Conservation (phyloP, 441 rosid species). For the Flueggea neowawraea region DNA sequence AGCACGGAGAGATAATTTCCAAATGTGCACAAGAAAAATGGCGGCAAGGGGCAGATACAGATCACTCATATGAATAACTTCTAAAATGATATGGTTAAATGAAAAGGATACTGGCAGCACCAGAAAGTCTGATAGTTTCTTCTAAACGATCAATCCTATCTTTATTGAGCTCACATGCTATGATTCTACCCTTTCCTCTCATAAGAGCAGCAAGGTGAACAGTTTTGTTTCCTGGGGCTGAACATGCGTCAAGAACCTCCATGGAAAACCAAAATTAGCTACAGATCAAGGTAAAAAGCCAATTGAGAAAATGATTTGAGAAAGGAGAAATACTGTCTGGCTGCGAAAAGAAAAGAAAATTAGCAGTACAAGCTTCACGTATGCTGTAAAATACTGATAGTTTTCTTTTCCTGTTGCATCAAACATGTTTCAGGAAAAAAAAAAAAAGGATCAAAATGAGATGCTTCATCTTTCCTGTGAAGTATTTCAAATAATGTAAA, state of each 20-base stretch:
- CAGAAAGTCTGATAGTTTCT: conserved; percentile 72
- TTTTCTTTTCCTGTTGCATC: too few species aligned
- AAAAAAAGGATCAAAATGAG: too few species aligned
- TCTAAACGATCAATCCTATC: conserved; percentile 64
- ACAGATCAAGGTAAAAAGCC: too few species aligned
- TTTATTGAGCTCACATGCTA: conserved; percentile 80
- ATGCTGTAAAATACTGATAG: too few species aligned
- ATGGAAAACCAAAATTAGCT: conserved; percentile 16
- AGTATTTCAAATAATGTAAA: too few species aligned
- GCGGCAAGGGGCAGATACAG: neutral
- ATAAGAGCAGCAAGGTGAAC: conserved; percentile 91
- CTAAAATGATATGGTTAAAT: conserved; percentile 6
- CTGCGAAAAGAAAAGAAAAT: too few species aligned
- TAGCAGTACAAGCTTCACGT: too few species aligned
- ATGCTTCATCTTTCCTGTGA: too few species aligned
- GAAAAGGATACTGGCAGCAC: conserved; percentile 78
- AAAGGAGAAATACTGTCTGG: too few species aligned
- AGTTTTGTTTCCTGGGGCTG: conserved; percentile 99
- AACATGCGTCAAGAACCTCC: conserved; percentile 91
- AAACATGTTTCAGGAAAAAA: too few species aligned
- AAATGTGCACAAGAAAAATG: neutral
- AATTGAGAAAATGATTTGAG: too few species aligned
- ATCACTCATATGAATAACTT: neutral
- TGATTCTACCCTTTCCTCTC: conserved; percentile 73
- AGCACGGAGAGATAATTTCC: too few species aligned